A percentile compares a stretch with the other conserved stretches of the same genome.
phyloP scores from a whole-genome alignment of 345 rosid species.

The Barbarea vulgaris region DNA sequence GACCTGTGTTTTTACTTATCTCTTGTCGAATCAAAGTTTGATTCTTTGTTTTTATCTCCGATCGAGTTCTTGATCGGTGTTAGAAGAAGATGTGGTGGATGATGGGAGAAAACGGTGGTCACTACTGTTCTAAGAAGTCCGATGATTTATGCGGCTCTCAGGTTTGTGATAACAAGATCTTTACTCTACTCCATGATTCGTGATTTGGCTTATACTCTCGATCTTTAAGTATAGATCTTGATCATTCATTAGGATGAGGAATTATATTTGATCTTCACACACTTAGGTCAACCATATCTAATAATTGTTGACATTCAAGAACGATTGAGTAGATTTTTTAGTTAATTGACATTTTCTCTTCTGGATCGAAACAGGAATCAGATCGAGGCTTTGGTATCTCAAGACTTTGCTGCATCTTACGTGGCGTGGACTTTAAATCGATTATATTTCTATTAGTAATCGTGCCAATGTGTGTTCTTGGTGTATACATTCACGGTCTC shows the following conservation, averaged over 20 bases:
- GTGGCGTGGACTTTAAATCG: constrained; percentile 79
- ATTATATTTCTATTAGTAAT: constrained; percentile 62
- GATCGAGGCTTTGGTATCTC: constrained; percentile 75
- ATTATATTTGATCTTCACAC: constrained; percentile 3
- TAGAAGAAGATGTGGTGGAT: constrained; percentile 87
- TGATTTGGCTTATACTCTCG: neutral
- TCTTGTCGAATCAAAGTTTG: neutral
- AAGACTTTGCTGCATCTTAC: constrained; percentile 83
- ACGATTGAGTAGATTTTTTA: constrained; percentile 1
- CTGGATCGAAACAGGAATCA: constrained; percentile 62
- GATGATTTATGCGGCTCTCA: constrained; percentile 85
- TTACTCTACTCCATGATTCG: constrained; percentile 16
- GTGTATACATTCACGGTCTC: constrained; percentile 64
- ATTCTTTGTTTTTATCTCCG: neutral
- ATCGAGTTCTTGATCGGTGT: constrained; percentile 26
- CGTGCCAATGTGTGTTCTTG: constrained; percentile 73
- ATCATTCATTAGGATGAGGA: neutral
- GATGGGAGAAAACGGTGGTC: constrained; percentile 94
- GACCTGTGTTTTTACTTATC: neutral
- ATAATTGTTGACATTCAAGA: neutral
- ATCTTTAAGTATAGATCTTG: constrained; percentile 28
- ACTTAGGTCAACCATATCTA: neutral
- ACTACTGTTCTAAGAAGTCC: constrained; percentile 86
- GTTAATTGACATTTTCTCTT: neutral
- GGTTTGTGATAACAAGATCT: constrained; percentile 47